Evolutionary conservation across 345 rosid genomes (phyloP).

Genomic region (Bretschneidera sinensis): DNA sequence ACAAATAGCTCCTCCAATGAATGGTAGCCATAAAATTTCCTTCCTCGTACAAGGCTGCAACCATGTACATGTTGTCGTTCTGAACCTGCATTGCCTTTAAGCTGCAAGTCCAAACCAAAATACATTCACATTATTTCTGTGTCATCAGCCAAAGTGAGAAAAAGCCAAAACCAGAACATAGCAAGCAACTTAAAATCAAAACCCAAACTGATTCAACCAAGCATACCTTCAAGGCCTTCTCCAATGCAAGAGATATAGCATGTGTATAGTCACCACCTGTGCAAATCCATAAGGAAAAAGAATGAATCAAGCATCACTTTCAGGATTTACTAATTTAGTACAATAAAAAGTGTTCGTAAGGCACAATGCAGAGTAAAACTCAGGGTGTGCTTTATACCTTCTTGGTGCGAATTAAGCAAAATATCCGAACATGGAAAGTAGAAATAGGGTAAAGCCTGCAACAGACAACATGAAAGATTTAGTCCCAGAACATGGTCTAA

Average conservation of each 20-base stretch:
- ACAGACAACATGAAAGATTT: conserved; percentile 13
- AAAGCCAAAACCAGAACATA: conserved; percentile 2
- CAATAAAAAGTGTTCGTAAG: not conserved
- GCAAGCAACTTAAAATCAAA: conserved; percentile 6
- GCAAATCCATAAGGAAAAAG: conserved; percentile 19
- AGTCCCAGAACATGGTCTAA: not conserved
- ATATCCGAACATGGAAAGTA: conserved; percentile 74
- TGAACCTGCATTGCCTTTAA: conserved; percentile 57
- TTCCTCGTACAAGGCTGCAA: conserved; percentile 75
- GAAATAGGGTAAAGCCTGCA: conserved; percentile 84
- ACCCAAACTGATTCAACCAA: conserved; percentile 8
- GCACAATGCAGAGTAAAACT: conserved; percentile 2
- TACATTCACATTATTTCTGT: conserved; percentile 8
- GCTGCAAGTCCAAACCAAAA: conserved; percentile 40
- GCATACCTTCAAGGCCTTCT: conserved; percentile 79
- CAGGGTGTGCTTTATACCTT: conserved; percentile 38
- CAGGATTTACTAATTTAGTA: not conserved
- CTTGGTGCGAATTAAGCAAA: conserved; percentile 29
- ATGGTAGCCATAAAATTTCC: conserved; percentile 84
- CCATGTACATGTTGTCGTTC: conserved; percentile 86
- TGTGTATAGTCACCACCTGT: conserved; percentile 47
- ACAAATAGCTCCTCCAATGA: conserved; percentile 79
- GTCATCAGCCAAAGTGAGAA: not conserved
- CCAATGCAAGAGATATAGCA: conserved; percentile 57
- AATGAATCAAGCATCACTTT: conserved; percentile 3